A percentile compares a stretch with the other conserved stretches of the same genome.
Conservation (phyloP, 306 rosid species). For the Sphenostylis stenocarpa region DNA sequence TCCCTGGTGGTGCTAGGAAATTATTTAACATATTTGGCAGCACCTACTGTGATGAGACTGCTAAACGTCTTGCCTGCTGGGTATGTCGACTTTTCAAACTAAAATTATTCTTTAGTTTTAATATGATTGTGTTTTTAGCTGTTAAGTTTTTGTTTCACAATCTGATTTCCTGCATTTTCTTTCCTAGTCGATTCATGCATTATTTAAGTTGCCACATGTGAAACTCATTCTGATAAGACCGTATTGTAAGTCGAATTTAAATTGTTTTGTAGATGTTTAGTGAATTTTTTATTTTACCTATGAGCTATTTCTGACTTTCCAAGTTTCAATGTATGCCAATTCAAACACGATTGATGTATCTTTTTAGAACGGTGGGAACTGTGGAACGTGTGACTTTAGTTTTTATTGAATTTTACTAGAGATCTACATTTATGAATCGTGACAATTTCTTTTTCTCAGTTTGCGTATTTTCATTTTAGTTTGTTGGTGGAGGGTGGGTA, state of each 20-base stretch:
- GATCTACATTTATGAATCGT: too few relatives aligned
- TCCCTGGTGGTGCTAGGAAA: slow-evolving; percentile 95
- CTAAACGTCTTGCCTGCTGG: slow-evolving; percentile 97
- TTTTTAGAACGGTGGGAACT: not conserved
- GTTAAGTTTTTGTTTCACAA: not conserved
- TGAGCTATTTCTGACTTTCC: not conserved
- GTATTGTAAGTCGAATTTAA: not conserved
- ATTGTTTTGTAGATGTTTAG: not conserved
- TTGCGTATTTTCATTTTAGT: too few relatives aligned
- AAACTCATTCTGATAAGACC: not conserved
- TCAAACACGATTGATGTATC: not conserved
- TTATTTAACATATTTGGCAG: slow-evolving; percentile 81
- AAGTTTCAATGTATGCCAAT: not conserved
- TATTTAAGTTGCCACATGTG: not conserved
- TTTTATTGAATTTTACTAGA: not conserved
- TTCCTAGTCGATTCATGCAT: not conserved
- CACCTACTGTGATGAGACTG: slow-evolving; percentile 85
- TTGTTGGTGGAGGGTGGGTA: too few relatives aligned
- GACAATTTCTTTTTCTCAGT: too few relatives aligned
- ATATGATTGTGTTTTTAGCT: not conserved
- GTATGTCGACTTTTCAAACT: slow-evolving; percentile 41
- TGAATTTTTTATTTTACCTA: not conserved
- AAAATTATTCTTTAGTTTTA: not conserved
- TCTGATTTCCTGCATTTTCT: not conserved
- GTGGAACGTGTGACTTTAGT: not conserved